Evolutionary conservation across 2,329 filamentous ascomycete species (phyloP).

Genomic region (Blastomyces emzantsi): DNA sequence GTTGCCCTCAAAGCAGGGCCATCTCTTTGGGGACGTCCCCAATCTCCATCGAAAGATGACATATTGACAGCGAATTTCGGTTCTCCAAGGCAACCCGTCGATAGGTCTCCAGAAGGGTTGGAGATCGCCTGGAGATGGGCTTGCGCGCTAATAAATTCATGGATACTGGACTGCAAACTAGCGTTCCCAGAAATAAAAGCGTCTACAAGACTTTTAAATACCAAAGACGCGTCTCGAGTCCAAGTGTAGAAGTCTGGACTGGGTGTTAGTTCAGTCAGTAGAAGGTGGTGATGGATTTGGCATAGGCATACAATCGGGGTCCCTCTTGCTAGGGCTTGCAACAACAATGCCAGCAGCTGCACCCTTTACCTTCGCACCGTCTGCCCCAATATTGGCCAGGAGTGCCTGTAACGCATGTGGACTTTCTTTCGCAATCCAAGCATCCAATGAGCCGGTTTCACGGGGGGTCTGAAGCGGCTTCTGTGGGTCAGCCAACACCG

Average conservation of each 20-base stretch:
- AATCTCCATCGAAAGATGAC: conserved; percentile 54
- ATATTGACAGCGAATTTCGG: conserved; percentile 61
- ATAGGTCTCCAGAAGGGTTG: conserved; percentile 55
- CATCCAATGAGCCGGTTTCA: conserved; percentile 11
- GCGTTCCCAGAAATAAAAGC: conserved; percentile 55
- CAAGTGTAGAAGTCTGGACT: conserved; percentile 63
- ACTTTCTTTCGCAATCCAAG: conserved; percentile 35
- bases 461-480: not conserved
- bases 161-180: conserved; percentile 51
- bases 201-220: conserved; percentile 61
- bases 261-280: not conserved
- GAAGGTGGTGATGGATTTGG: conserved; percentile 5
- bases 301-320: conserved; percentile 47
- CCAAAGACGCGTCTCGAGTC: conserved; percentile 66
- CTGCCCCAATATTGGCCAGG: conserved; percentile 48
- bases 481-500: conserved; percentile 1
- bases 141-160: conserved; percentile 59
- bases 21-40: conserved; percentile 64
- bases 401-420: conserved; percentile 45
- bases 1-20: conserved; percentile 29
- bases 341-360: conserved; percentile 46
- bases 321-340: conserved; percentile 47
- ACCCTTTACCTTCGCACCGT: conserved; percentile 42
- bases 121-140: conserved; percentile 55
- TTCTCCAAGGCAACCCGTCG: conserved; percentile 53